A percentile compares a stretch with the other conserved stretches of the same genome.
phyloP scores from a whole-genome alignment of 306 rosid genomes.

The Sicyos edulis region DNA sequence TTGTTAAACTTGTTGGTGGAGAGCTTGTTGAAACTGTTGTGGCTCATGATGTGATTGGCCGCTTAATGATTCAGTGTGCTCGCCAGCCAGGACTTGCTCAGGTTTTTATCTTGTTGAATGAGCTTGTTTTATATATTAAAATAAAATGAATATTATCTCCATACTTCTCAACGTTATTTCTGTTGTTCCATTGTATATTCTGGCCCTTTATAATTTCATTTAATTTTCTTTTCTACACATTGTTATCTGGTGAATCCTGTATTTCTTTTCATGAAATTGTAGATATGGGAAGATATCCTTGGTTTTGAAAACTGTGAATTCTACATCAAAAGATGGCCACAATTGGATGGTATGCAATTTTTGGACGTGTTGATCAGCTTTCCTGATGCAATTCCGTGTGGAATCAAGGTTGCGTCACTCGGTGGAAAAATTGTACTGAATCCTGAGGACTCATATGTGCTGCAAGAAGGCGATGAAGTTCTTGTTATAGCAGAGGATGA shows the following conservation, averaged over 20 bases:
- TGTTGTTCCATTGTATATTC: not conserved
- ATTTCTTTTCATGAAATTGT: slow-evolving; percentile 27
- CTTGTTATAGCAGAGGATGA: slow-evolving; percentile 91
- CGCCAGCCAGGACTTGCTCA: slow-evolving; percentile 98
- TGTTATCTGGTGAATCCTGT: slow-evolving; percentile 16
- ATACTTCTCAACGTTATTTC: not conserved
- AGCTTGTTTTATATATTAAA: not conserved
- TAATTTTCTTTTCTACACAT: slow-evolving; percentile 18
- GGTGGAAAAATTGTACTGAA: slow-evolving; percentile 78
- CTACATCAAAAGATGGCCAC: slow-evolving; percentile 89
- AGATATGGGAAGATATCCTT: slow-evolving; percentile 96
- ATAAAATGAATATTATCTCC: not conserved
- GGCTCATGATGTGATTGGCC: slow-evolving; percentile 94
- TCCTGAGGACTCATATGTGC: slow-evolving; percentile 73
- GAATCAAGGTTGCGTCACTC: slow-evolving; percentile 67
- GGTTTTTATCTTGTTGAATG: slow-evolving; percentile 33
- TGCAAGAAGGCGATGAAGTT: slow-evolving; percentile 84
- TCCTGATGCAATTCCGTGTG: slow-evolving; percentile 93
- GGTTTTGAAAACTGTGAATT: slow-evolving; percentile 94
- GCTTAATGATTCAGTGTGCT: slow-evolving; percentile 96
- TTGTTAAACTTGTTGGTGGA: slow-evolving; percentile 92
- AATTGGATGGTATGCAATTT: slow-evolving; percentile 69
- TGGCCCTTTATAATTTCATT: slow-evolving; percentile 16
- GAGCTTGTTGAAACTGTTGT: slow-evolving; percentile 94
- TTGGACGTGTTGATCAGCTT: slow-evolving; percentile 70